Percentiles rank a stretch among this genome's conserved stretches.
phyloP scores from a whole-genome alignment of 768 basidiomycete genomes.

The Hericium erinaceus region DNA sequence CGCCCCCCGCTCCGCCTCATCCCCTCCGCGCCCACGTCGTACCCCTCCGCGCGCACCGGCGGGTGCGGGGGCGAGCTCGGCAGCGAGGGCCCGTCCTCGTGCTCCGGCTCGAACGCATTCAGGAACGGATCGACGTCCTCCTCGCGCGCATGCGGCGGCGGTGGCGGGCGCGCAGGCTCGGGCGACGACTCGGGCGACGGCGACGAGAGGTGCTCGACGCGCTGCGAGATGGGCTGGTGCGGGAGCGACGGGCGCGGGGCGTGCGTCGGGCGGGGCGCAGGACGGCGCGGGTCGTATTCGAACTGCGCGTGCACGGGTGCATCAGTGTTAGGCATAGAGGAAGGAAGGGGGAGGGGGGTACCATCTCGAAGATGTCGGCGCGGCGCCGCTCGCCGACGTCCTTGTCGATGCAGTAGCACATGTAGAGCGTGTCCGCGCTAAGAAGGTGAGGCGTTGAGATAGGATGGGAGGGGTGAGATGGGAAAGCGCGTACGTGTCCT shows the following conservation, averaged over 20 bases:
- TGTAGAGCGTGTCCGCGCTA: slow-evolving; percentile 56
- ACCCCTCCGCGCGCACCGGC: neutral
- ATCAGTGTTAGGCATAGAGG: neutral
- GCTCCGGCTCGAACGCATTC: neutral
- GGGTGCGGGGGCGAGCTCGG: neutral
- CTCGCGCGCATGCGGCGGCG: neutral
- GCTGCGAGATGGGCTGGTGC: neutral
- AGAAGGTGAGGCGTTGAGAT: too few species aligned
- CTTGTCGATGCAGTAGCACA: slow-evolving; percentile 60
- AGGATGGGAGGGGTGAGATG: neutral
- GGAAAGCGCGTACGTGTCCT: slow-evolving; percentile 48
- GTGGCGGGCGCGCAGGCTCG: neutral
- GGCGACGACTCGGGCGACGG: neutral
- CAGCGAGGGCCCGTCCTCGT: neutral
- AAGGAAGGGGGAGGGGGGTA: slow-evolving; percentile 25
- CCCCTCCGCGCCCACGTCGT: neutral
- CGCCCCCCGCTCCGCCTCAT: neutral
- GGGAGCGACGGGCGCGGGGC: neutral
- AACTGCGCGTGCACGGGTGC: slow-evolving; percentile 1
- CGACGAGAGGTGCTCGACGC: neutral
- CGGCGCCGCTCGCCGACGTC: slow-evolving; percentile 41
- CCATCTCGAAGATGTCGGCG: slow-evolving; percentile 46
- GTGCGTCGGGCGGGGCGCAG: neutral
- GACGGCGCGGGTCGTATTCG: slow-evolving; percentile 6
- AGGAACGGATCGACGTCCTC: neutral